Evolutionary conservation across 2,329 filamentous ascomycete species (phyloP).

Genomic region (Zalaria obscura): DNA sequence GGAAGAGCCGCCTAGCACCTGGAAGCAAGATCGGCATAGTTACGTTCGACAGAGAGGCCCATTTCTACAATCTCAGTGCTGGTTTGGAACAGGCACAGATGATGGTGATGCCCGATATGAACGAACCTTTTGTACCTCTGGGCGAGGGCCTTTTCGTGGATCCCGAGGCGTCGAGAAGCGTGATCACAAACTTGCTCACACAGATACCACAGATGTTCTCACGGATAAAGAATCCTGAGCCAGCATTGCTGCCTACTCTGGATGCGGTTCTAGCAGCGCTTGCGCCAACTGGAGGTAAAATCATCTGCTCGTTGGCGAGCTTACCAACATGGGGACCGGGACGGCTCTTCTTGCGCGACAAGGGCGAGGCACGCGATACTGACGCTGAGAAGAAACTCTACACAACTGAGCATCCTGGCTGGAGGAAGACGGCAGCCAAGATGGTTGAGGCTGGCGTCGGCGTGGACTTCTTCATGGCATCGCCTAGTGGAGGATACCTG

Average conservation of each 20-base stretch:
- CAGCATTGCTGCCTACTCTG: conserved; percentile 70
- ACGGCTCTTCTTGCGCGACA: conserved; percentile 70
- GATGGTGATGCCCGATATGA: conserved; percentile 95
- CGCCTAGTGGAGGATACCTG: conserved; percentile 78
- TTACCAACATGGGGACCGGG: conserved; percentile 87
- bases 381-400: conserved; percentile 89
- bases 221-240: conserved; percentile 77
- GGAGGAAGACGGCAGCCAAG: conserved; percentile 73
- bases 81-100: conserved; percentile 80
- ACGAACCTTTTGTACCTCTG: conserved; percentile 89
- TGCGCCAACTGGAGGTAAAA: conserved; percentile 77
- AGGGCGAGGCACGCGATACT: conserved; percentile 76
- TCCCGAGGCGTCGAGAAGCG: conserved; percentile 72
- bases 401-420: conserved; percentile 76
- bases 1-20: conserved; percentile 48
- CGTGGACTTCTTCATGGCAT: conserved; percentile 86
- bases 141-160: conserved; percentile 91
- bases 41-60: conserved; percentile 90
- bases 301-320: conserved; percentile 75
- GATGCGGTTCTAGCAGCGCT: conserved; percentile 75
- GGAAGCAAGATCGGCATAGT: conserved; percentile 87
- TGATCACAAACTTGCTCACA: conserved; percentile 77
- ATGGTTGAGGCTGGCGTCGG: conserved; percentile 81
- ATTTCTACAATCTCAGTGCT: conserved; percentile 89
- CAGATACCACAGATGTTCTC: conserved; percentile 78